These are phyloP conservation scores for Tritrichomonas musculus DNA, from an alignment of 208 protist genomes.

Conservation along the genomic window DNA sequence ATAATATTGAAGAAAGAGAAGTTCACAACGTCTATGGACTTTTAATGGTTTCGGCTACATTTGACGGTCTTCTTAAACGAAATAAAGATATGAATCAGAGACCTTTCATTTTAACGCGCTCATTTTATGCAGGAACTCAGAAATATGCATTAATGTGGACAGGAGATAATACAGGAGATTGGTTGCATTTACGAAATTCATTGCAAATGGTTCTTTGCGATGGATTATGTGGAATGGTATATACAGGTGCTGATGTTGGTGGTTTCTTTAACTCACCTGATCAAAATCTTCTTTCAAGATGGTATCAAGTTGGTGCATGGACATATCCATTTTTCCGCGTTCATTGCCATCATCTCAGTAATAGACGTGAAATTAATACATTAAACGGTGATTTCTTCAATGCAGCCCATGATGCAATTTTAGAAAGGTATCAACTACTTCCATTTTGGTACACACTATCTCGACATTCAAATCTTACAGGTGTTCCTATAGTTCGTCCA, in stretches of 20 bases:
- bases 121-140: conserved; percentile 93
- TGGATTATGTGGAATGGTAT: conserved; percentile 79
- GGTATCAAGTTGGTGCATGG: conserved; percentile 78
- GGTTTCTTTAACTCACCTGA: conserved; percentile 90
- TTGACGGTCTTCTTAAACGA: conserved; percentile 66
- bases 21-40: conserved; percentile 96
- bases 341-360: conserved; percentile 87
- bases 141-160: conserved; percentile 90
- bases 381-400: conserved; percentile 63
- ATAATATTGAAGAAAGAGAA: conserved; percentile 76
- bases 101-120: conserved; percentile 92
- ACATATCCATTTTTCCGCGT: conserved; percentile 93
- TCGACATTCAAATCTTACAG: conserved; percentile 65
- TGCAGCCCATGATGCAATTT: conserved; percentile 51
- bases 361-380: conserved; percentile 90
- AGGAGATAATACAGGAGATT: conserved; percentile 89
- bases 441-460: conserved; percentile 92
- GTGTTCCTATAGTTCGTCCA: conserved; percentile 72
- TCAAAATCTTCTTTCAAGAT: conserved; percentile 86
- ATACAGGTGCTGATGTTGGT: conserved; percentile 86
- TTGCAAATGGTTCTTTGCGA: conserved; percentile 85
- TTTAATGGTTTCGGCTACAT: conserved; percentile 57
- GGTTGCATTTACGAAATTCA: conserved; percentile 80
- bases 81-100: conserved; percentile 53
- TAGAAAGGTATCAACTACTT: conserved; percentile 71